A percentile compares a stretch with the other conserved stretches of the same genome.
Evolutionary conservation across 2,329 filamentous ascomycete species (phyloP).

Genomic region (Fusarium avenaceum): DNA sequence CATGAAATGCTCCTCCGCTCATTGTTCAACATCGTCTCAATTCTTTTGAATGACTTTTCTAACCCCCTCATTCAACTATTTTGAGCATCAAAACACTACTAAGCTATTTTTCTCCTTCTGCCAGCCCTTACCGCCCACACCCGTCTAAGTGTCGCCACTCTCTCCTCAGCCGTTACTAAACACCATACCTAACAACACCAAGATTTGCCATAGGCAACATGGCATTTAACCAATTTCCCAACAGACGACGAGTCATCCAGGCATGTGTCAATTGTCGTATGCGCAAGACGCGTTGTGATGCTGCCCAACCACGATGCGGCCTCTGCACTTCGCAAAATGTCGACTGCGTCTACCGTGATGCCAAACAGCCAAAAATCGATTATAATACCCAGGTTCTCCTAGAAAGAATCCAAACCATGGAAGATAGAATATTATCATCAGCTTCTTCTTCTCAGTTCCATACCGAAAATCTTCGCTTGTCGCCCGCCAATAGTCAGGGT

Average conservation of each 20-base stretch:
- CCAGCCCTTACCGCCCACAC: no score
- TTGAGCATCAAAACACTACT: no score
- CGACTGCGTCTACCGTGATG: slow-evolving; percentile 50
- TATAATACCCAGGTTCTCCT: slow-evolving; percentile 49
- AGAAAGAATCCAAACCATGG: slow-evolving; percentile 50
- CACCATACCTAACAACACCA: no score
- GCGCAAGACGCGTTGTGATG: slow-evolving; percentile 52
- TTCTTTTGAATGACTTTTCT: no score
- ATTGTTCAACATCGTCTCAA: no score
- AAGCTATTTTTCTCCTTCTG: no score
- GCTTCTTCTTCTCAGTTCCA: not conserved
- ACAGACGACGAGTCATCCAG: slow-evolving; percentile 36
- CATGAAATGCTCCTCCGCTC: no score
- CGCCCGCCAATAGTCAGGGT: not conserved
- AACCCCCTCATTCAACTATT: no score
- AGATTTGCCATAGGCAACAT: no score
- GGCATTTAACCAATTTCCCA: slow-evolving; percentile 15
- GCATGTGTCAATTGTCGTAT: slow-evolving; percentile 50
- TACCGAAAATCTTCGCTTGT: fast-evolving
- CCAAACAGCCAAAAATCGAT: slow-evolving; percentile 49
- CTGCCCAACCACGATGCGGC: slow-evolving; percentile 48
- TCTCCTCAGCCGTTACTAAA: no score
- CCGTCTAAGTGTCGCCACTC: no score
- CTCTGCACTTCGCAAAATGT: slow-evolving; percentile 48
- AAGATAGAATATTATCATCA: slow-evolving; percentile 42